Percentiles rank a stretch among this genome's conserved stretches.
Conservation (phyloP, 768 basidiomycete genomes). For the Trametes sanguinea region DNA sequence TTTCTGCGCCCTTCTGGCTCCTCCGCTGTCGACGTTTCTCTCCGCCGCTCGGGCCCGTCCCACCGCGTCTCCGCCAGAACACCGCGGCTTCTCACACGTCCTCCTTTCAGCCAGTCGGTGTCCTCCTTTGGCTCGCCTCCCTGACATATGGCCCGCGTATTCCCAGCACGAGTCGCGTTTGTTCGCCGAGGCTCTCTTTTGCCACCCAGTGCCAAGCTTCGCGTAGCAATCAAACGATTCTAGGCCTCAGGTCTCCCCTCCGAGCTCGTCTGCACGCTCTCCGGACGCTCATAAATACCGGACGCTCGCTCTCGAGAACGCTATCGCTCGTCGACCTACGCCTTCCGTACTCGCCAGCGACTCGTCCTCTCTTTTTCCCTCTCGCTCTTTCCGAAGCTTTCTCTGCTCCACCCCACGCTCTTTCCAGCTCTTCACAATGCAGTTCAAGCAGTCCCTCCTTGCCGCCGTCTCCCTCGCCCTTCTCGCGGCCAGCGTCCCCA, state of each 20-base stretch:
- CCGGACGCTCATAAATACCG: not conserved
- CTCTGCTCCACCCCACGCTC: slow-evolving; percentile 1
- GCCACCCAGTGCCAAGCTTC: not conserved
- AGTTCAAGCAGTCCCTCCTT: slow-evolving; percentile 13
- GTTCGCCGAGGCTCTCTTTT: not conserved
- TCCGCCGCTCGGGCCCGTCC: not conserved
- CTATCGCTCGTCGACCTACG: slow-evolving; percentile 17
- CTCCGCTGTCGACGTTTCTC: no score
- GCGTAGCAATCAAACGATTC: not conserved
- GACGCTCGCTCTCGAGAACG: not conserved
- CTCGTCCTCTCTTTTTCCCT: slow-evolving; percentile 2
- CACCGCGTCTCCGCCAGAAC: not conserved
- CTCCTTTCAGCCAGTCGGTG: not conserved
- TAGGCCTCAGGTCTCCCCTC: not conserved
- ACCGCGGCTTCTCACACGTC: not conserved
- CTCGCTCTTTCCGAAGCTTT: not conserved
- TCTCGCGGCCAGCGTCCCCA: not conserved
- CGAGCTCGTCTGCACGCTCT: not conserved
- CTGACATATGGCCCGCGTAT: not conserved
- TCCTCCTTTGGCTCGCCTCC: not conserved
- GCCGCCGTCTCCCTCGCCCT: slow-evolving; percentile 12
- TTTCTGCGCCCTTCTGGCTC: not conserved
- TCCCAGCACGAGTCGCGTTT: not conserved
- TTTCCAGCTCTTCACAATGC: slow-evolving; percentile 5
- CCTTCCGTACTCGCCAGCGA: slow-evolving; percentile 12